These are phyloP conservation scores for Tolypocladium endophyticum DNA, from an alignment of 2,329 filamentous ascomycete species.

Conservation along the genomic window DNA sequence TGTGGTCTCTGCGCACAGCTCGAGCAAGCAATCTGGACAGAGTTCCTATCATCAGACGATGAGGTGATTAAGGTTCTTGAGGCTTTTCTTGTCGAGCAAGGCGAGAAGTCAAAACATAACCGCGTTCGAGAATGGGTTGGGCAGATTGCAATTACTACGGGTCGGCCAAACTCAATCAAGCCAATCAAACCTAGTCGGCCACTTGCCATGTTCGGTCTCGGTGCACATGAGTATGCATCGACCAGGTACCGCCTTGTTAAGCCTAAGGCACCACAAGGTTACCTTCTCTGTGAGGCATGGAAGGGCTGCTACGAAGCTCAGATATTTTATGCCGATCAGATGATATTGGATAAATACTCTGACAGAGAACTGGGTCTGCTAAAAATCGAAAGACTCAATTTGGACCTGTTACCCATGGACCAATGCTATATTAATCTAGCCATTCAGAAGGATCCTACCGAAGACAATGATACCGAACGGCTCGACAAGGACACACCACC, in stretches of 20 bases:
- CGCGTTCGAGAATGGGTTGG: not conserved
- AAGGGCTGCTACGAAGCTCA: not conserved
- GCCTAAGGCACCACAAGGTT: not conserved
- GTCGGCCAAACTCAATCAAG: not conserved
- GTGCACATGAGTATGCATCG: not conserved
- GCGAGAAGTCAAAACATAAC: not conserved
- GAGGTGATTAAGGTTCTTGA: not conserved
- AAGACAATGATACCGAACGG: not conserved
- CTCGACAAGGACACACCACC: not conserved
- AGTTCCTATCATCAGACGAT: not conserved
- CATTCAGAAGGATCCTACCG: not conserved
- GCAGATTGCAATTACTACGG: not conserved
- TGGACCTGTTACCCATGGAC: not conserved
- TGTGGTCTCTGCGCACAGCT: not conserved
- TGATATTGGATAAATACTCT: not conserved
- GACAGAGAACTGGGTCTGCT: not conserved
- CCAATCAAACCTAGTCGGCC: not conserved
- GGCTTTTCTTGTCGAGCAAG: not conserved
- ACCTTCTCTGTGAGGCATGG: not conserved
- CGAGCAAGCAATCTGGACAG: not conserved
- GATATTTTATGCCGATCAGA: not conserved
- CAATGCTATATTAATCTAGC: not conserved
- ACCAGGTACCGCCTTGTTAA: not conserved
- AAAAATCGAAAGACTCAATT: not conserved
- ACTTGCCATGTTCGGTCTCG: not conserved